phyloP scores from a whole-genome alignment of 2,329 filamentous ascomycete genomes.

The Amauroascus niger region DNA sequence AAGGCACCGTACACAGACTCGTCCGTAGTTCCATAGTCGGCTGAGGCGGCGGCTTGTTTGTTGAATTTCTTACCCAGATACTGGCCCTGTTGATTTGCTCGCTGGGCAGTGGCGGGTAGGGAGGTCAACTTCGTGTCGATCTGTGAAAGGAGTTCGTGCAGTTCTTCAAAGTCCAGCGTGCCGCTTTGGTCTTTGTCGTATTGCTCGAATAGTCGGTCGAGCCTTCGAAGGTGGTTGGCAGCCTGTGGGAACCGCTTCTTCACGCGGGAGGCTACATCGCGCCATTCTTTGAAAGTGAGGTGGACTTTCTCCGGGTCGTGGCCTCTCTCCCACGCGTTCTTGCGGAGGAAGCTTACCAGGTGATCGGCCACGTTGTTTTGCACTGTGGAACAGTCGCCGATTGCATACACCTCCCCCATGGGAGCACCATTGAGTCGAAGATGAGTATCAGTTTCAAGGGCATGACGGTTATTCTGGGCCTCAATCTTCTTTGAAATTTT shows the following conservation, averaged over 20 bases:
- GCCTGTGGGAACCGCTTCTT: slow-evolving; percentile 88
- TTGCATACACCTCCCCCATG: slow-evolving; percentile 87
- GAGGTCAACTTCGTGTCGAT: slow-evolving; percentile 94
- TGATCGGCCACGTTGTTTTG: slow-evolving; percentile 95
- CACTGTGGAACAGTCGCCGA: slow-evolving; percentile 91
- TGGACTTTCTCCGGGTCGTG: slow-evolving; percentile 81
- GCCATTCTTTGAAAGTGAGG: slow-evolving; percentile 82
- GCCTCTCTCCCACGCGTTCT: slow-evolving; percentile 82
- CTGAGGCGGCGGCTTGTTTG: slow-evolving; percentile 67
- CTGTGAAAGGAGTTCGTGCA: slow-evolving; percentile 75
- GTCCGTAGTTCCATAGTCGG: slow-evolving; percentile 82
- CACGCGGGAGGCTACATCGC: slow-evolving; percentile 69
- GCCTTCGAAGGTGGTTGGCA: slow-evolving; percentile 69
- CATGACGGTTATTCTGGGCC: slow-evolving; percentile 75
- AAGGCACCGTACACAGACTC: slow-evolving; percentile 90
- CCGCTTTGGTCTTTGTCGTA: slow-evolving; percentile 92
- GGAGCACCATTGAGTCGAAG: slow-evolving; percentile 81
- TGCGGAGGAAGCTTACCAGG: slow-evolving; percentile 80
- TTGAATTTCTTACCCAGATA: slow-evolving; percentile 94
- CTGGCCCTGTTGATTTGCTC: slow-evolving; percentile 87
- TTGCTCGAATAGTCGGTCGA: slow-evolving; percentile 81
- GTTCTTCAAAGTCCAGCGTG: slow-evolving; percentile 86
- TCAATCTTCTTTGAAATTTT: slow-evolving; percentile 67
- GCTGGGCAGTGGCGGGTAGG: slow-evolving; percentile 87
- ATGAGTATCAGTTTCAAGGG: slow-evolving; percentile 89